Evolutionary conservation across 352 stramenopile species (phyloP), one percentile per base, ranked within the genome.

Genomic region (Globisporangium okanoganense): DNA sequence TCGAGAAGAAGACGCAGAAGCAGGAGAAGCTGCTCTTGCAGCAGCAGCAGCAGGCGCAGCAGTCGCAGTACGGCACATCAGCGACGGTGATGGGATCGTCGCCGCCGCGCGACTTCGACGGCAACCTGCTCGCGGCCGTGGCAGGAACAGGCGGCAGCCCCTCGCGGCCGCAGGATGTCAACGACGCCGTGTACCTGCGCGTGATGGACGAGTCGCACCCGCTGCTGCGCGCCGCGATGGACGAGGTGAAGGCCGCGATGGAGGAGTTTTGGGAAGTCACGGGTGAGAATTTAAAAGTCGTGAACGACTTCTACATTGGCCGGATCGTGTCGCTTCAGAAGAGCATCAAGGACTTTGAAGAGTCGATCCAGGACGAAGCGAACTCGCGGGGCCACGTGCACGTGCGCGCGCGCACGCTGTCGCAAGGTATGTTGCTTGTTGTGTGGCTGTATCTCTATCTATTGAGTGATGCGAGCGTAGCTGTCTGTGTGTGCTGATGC

Each of bases 211-310:
- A 95, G 69, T 82, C 64, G 31, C 67, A 87, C 50, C 85, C 82
- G 50, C 61, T 88, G 65, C 64, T 92, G 7, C 64, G 78, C 45
- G 55, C 73, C 14, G 65, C 77, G 24, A 62, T 69, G 53, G 74
- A 90, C 57, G 81, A 90, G 52, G 73, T 91, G 43, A 66, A 90
- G 60, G 79, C 76, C 27, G 82, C 86, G 12, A 90, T 91, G 67
- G 70, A 85, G 43, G 82, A 95, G 64, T 95, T 95, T 57, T 95
- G 86, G 86, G 62, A 82, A 40, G 76, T 95, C 54, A 79, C 82
- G 38, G 74, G 82, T 50, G 71, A 87, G 40, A 94, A 95, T 68
- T 71, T 95, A 36, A 81, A 88, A 70, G 72, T 81, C 64, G 86
- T 93, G 40, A 95, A 95, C 68, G 85, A 94, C 49, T 95, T 95